Conservation (phyloP, 345 rosid species). For the Draba incana region DNA sequence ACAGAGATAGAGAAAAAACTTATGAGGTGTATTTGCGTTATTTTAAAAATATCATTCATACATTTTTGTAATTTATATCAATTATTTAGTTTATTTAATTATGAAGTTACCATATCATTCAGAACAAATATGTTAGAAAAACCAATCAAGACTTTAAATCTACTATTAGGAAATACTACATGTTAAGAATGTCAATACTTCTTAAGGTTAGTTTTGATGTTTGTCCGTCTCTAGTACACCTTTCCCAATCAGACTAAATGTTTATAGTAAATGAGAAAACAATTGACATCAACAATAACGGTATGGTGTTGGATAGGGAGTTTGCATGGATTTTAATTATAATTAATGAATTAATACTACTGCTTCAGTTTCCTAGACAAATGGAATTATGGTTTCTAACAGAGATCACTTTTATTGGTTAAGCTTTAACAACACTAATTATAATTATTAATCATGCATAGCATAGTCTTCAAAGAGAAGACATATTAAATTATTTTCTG, state of each 20-base stretch:
- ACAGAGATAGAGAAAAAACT: not conserved
- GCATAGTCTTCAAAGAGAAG: slow-evolving; percentile 24
- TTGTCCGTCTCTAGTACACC: too few relatives aligned
- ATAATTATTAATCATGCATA: slow-evolving; percentile 7
- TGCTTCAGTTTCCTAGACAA: slow-evolving; percentile 3
- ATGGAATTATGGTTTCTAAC: slow-evolving; percentile 17
- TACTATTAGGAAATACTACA: too few relatives aligned
- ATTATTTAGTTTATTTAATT: not conserved
- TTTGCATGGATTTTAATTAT: slow-evolving; percentile 17
- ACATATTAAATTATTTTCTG: slow-evolving; percentile 22
- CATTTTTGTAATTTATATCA: too few relatives aligned
- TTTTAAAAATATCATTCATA: too few relatives aligned
- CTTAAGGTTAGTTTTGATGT: too few relatives aligned
- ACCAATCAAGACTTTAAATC: too few relatives aligned
- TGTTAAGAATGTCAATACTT: too few relatives aligned
- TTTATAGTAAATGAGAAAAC: not conserved
- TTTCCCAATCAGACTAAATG: not conserved
- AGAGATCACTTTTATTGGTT: not conserved
- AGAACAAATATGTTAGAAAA: too few relatives aligned
- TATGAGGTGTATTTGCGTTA: not conserved
- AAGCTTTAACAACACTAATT: not conserved
- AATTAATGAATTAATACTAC: not conserved
- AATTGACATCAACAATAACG: not conserved
- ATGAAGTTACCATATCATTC: not conserved
- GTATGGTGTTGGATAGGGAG: not conserved